Conservation (phyloP, 192 early-diverging fungal species). For the Lobulomyces angularis region DNA sequence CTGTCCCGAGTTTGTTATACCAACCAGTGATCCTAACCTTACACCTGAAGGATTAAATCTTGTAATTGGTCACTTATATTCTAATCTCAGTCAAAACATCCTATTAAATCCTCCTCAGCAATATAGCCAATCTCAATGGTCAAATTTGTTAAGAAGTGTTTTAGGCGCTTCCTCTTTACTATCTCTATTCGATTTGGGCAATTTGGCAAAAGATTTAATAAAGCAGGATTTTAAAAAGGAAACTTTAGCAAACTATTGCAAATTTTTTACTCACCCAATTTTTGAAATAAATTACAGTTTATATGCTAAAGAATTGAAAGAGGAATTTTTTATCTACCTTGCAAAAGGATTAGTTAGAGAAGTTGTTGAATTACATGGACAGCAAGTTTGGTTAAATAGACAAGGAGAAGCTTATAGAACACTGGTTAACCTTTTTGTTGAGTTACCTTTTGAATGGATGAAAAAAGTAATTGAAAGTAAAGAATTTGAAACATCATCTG, state of each 20-base stretch:
- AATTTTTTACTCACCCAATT: slow-evolving; percentile 24
- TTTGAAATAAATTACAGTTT: slow-evolving; percentile 6
- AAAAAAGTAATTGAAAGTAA: slow-evolving; percentile 42
- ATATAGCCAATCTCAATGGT: slow-evolving; percentile 7
- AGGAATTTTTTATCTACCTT: slow-evolving; percentile 34
- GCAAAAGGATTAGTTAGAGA: slow-evolving; percentile 35
- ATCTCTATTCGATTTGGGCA: slow-evolving; percentile 28
- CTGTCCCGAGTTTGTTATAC: slow-evolving; percentile 18
- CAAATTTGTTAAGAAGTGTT: slow-evolving; percentile 27
- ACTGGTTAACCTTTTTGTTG: slow-evolving; percentile 32
- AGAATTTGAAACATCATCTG: slow-evolving; percentile 37
- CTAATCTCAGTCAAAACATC: slow-evolving; percentile 4
- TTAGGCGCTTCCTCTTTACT: slow-evolving; percentile 33
- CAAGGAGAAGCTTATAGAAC: slow-evolving; percentile 32
- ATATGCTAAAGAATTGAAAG: slow-evolving; percentile 28
- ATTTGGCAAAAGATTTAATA: slow-evolving; percentile 25
- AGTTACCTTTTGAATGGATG: slow-evolving; percentile 52
- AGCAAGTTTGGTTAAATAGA: slow-evolving; percentile 33
- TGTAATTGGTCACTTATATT: slow-evolving; percentile 40
- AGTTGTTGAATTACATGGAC: slow-evolving; percentile 15
- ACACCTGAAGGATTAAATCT: slow-evolving; percentile 35
- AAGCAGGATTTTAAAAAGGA: slow-evolving; percentile 24
- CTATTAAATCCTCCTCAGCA: slow-evolving; percentile 1
- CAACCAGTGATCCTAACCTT: slow-evolving; percentile 32
- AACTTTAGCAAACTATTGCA: slow-evolving; percentile 35